phyloP scores from a whole-genome alignment of 2,329 filamentous ascomycete genomes.

The Sclerotinia borealis region DNA sequence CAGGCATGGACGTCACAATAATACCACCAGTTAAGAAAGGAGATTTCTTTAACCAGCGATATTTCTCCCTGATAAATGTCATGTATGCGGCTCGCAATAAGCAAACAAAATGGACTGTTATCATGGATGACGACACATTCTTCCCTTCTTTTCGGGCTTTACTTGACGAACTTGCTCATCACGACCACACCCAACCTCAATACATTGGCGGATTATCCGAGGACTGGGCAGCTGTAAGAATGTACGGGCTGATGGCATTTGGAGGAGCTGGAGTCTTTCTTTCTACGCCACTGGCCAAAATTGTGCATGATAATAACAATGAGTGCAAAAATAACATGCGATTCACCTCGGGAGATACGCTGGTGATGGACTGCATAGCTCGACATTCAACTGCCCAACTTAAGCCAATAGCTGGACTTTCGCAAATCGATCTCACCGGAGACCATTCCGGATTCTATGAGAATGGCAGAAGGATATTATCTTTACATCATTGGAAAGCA shows the following conservation, averaged over 20 bases:
- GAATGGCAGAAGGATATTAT: slow-evolving; percentile 27
- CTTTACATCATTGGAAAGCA: slow-evolving; percentile 32
- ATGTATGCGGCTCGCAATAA: slow-evolving; percentile 36
- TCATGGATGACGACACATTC: slow-evolving; percentile 33
- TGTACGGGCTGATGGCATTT: slow-evolving; percentile 31
- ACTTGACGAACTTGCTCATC: slow-evolving; percentile 30
- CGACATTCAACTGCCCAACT: slow-evolving; percentile 24
- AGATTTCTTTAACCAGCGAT: slow-evolving; percentile 34
- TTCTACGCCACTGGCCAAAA: slow-evolving; percentile 25
- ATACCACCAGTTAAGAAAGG: slow-evolving; percentile 24
- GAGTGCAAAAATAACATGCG: slow-evolving; percentile 26
- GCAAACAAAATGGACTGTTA: slow-evolving; percentile 32
- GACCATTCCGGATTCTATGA: slow-evolving; percentile 32
- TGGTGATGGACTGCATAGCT: slow-evolving; percentile 31
- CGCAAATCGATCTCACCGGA: slow-evolving; percentile 31
- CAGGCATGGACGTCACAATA: slow-evolving; percentile 27
- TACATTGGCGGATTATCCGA: slow-evolving; percentile 30
- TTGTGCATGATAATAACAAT: slow-evolving; percentile 24
- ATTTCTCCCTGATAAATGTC: slow-evolving; percentile 40
- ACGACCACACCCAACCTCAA: slow-evolving; percentile 25
- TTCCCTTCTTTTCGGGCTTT: slow-evolving; percentile 30
- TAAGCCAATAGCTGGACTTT: slow-evolving; percentile 24
- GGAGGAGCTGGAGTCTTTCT: slow-evolving; percentile 30
- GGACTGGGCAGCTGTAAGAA: slow-evolving; percentile 30
- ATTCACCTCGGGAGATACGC: slow-evolving; percentile 29